A percentile compares a stretch with the other conserved stretches of the same genome.
Conservation (phyloP, 1,284 basidiomycete genomes). For the Rhodotorula mucilaginosa region DNA sequence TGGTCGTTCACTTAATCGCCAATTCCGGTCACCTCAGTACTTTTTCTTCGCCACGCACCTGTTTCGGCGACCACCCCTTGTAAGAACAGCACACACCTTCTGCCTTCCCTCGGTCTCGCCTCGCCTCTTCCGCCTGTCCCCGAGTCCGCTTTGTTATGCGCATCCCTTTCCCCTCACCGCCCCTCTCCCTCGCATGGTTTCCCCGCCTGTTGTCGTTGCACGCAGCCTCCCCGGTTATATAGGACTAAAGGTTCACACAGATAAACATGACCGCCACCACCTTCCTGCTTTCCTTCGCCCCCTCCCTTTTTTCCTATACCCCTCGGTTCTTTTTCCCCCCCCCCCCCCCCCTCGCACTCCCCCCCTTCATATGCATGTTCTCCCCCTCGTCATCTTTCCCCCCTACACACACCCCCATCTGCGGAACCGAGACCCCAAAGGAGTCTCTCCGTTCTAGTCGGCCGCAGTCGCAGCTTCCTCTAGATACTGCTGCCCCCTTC, state of each 20-base stretch:
- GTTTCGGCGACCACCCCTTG: too few relatives aligned
- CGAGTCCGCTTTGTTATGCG: background rate
- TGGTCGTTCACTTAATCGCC: background rate
- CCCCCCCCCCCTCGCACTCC: background rate
- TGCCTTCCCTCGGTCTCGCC: background rate
- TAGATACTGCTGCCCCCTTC: too few relatives aligned
- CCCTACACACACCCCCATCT: too few relatives aligned
- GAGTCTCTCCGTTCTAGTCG: too few relatives aligned
- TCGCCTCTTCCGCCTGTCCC: background rate
- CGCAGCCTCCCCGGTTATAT: background rate
- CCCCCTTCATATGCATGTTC: background rate
- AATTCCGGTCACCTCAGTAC: background rate
- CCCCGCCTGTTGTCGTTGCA: slow-evolving; percentile 1
- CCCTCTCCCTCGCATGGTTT: background rate
- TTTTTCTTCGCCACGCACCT: background rate
- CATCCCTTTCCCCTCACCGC: background rate
- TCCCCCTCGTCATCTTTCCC: background rate
- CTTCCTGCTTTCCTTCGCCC: background rate
- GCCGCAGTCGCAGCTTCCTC: too few relatives aligned
- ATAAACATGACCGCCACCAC: background rate
- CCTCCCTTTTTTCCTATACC: background rate
- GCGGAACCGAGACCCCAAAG: too few relatives aligned
- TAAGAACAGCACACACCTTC: background rate
- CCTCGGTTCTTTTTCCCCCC: background rate
- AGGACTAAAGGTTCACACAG: slow-evolving; percentile 1